Conservation (phyloP, 768 basidiomycete species). For the Podaxis mareebaensis region DNA sequence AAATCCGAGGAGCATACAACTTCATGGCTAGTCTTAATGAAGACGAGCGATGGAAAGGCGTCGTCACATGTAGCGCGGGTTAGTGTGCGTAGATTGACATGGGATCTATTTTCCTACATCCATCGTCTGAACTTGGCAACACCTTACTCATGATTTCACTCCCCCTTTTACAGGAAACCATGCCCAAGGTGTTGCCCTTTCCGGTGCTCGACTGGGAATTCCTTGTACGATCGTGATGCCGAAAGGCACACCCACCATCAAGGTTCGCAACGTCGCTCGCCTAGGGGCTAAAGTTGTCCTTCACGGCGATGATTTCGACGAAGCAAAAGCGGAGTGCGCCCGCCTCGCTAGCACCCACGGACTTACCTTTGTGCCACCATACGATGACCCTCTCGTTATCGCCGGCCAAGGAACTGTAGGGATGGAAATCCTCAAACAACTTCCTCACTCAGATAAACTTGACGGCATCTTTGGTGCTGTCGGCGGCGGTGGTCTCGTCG, state of each 20-base stretch:
- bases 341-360: conserved; percentile 76
- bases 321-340: conserved; percentile 92
- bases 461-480: conserved; percentile 89
- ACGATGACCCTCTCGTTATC: conserved; percentile 95
- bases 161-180: conserved; percentile 75
- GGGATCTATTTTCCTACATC: conserved; percentile 16
- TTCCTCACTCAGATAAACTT: conserved; percentile 70
- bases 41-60: conserved; percentile 96
- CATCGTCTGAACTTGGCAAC: conserved; percentile 4
- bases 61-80: conserved; percentile 98
- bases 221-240: conserved; percentile 99
- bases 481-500: conserved; percentile 90
- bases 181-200: conserved; percentile 96
- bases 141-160: not conserved
- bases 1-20: conserved; percentile 97
- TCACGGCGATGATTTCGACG: conserved; percentile 92
- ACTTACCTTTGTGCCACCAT: conserved; percentile 92
- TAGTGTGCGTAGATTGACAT: conserved; percentile 54
- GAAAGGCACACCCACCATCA: conserved; percentile 90
- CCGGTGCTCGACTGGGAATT: conserved; percentile 82
- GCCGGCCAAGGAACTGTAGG: conserved; percentile 96
- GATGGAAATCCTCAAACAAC: conserved; percentile 92
- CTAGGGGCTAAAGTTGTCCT: conserved; percentile 94
- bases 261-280: conserved; percentile 92
- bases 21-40: conserved; percentile 89